Conservation (phyloP, 75 land plant species). For the Larix kaempferi region DNA sequence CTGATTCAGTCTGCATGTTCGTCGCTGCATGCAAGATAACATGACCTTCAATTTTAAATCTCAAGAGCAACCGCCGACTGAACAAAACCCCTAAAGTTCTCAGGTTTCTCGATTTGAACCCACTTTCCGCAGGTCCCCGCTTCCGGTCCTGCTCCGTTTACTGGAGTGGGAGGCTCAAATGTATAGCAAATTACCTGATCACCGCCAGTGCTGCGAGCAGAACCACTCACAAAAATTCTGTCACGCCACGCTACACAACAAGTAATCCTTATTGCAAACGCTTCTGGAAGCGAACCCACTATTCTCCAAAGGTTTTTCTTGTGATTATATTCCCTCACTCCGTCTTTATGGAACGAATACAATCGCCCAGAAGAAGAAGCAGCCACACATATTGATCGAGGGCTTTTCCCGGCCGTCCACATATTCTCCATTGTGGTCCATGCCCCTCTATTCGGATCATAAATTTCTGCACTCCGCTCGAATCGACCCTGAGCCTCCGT, state of each 20-base stretch:
- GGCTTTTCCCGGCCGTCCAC: constrained; percentile 17
- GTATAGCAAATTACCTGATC: not conserved
- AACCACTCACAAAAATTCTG: not conserved
- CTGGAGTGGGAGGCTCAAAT: not conserved
- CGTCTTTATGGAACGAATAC: not conserved
- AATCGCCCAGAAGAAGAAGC: constrained; percentile 5
- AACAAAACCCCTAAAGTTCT: not conserved
- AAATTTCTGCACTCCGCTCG: constrained; percentile 32
- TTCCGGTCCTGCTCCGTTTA: too few species aligned
- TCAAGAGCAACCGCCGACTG: not conserved
- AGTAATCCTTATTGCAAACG: not conserved
- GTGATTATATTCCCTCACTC: constrained; percentile 1
- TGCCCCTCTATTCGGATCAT: constrained; percentile 12
- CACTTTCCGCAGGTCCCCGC: not conserved
- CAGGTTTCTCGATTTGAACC: not conserved
- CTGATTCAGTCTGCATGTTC: too few species aligned
- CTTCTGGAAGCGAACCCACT: constrained; percentile 10
- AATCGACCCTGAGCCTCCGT: constrained; percentile 57
- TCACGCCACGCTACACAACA: not conserved
- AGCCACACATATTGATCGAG: not conserved
- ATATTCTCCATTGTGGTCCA: constrained; percentile 43
- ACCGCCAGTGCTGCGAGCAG: not conserved
- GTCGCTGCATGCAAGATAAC: too few species aligned
- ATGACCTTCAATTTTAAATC: not conserved
- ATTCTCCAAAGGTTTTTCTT: constrained; percentile 7